phyloP scores from a whole-genome alignment of 2,329 filamentous ascomycete species.

The Diaporthe australafricana region DNA sequence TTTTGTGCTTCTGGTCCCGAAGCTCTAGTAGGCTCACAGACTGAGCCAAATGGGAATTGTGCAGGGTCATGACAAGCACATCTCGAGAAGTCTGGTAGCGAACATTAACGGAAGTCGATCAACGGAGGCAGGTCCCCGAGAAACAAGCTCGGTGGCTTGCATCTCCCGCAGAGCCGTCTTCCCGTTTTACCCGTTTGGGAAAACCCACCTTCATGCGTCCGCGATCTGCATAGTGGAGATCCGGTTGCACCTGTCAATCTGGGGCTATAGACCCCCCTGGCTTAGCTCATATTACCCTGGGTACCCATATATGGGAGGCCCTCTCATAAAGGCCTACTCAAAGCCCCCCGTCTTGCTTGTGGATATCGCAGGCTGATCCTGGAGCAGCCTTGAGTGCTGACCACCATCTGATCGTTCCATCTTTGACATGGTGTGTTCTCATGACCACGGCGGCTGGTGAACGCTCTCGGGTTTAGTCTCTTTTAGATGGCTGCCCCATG shows the following conservation, averaged over 20 bases:
- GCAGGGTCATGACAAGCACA: not conserved
- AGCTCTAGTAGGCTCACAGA: too few species aligned
- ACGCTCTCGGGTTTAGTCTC: too few species aligned
- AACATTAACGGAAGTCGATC: constrained; percentile 5
- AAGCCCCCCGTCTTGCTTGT: not conserved
- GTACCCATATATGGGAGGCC: not conserved
- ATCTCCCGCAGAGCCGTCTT: constrained; percentile 13
- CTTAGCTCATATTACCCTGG: not conserved
- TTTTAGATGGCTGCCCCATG: not conserved
- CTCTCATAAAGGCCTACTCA: not conserved
- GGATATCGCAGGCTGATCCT: not conserved
- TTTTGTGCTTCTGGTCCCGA: too few species aligned
- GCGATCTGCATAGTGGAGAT: not conserved
- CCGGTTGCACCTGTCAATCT: constrained; percentile 17
- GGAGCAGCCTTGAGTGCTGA: not conserved
- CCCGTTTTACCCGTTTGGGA: constrained; percentile 10
- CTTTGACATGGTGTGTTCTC: not conserved
- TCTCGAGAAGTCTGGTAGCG: not conserved
- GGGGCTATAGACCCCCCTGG: not conserved
- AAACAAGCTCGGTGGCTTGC: not conserved
- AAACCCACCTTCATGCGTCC: constrained; percentile 2
- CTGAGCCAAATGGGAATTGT: too few species aligned
- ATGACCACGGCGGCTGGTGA: not conserved
- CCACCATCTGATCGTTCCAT: not conserved
- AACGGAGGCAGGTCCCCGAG: constrained; percentile 30